Percentiles rank a stretch among this genome's conserved stretches.
These are phyloP conservation scores for Sphaerobolus stellatus DNA, from an alignment of 1,284 basidiomycete genomes.

Conservation along the genomic window DNA sequence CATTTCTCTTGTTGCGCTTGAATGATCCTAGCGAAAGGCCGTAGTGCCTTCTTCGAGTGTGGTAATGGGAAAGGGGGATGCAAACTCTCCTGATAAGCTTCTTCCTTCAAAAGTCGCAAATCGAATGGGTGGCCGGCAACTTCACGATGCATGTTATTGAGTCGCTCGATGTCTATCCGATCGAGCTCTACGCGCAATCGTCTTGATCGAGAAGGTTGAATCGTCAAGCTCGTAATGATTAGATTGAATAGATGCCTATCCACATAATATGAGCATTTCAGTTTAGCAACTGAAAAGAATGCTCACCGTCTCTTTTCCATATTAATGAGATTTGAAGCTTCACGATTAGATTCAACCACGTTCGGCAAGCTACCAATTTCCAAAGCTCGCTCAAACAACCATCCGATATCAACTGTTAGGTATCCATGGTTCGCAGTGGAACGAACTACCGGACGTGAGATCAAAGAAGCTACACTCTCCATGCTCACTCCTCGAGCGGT, in stretches of 20 bases:
- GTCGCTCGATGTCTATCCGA: conserved; percentile 66
- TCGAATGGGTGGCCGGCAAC: conserved; percentile 60
- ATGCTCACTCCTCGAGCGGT: conserved; percentile 53
- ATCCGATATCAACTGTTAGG: conserved; percentile 72
- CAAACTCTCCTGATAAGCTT: conserved; percentile 61
- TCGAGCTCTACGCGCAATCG: conserved; percentile 55
- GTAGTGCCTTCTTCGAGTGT: conserved; percentile 50
- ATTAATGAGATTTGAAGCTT: conserved; percentile 58
- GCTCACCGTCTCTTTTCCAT: conserved; percentile 76
- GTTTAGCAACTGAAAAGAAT: conserved; percentile 1
- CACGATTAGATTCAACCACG: conserved; percentile 56
- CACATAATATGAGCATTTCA: conserved; percentile 6
- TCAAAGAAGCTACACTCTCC: conserved; percentile 58
- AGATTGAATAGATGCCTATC: conserved; percentile 64
- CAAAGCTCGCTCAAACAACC: conserved; percentile 75
- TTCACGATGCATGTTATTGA: conserved; percentile 72
- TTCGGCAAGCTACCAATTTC: conserved; percentile 75
- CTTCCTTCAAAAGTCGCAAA: conserved; percentile 66
- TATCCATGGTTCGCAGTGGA: conserved; percentile 46
- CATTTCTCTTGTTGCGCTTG: conserved; percentile 71
- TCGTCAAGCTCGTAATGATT: conserved; percentile 49
- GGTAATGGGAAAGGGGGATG: conserved; percentile 38
- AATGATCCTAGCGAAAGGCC: conserved; percentile 68
- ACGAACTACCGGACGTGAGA: conserved; percentile 49
- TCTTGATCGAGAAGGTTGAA: conserved; percentile 43